Conservation (phyloP, 441 rosid genomes). For the Bocquillonia castaneifolia region DNA sequence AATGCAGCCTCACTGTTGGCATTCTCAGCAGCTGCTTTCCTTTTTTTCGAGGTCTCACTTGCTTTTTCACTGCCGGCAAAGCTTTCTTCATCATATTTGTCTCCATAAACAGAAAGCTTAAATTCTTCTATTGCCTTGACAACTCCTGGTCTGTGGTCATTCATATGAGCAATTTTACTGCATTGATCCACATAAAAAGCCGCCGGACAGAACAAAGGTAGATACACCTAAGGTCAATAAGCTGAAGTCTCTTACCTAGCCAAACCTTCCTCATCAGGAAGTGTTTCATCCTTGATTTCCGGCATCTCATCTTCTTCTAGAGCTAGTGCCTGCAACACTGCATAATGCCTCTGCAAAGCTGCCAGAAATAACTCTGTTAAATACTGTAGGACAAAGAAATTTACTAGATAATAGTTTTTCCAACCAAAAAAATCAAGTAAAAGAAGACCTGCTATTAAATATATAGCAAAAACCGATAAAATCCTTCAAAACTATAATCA, state of each 20-base stretch:
- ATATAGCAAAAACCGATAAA: not conserved
- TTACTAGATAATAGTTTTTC: not conserved
- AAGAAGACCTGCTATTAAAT: not conserved
- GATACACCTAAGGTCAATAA: not conserved
- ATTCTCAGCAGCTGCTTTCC: conserved; percentile 52
- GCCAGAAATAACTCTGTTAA: conserved; percentile 26
- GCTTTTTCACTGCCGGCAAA: conserved; percentile 36
- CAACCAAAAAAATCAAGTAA: not conserved
- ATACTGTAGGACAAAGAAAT: conserved; percentile 4
- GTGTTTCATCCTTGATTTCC: conserved; percentile 67
- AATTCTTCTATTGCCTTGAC: conserved; percentile 68
- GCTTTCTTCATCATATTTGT: conserved; percentile 53
- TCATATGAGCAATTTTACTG: conserved; percentile 29
- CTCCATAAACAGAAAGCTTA: conserved; percentile 70
- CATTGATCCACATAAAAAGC: conserved; percentile 28
- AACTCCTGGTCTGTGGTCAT: conserved; percentile 47
- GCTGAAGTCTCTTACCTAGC: conserved; percentile 42
- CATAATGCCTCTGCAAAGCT: conserved; percentile 96
- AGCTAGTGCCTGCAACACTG: conserved; percentile 80
- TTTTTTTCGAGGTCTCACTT: conserved; percentile 51
- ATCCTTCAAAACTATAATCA: not conserved
- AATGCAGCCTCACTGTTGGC: conserved; percentile 41
- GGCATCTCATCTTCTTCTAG: conserved; percentile 75
- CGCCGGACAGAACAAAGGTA: not conserved
- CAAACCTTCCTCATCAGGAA: conserved; percentile 89